A percentile compares a stretch with the other conserved stretches of the same genome.
Evolutionary conservation across 345 rosid species (phyloP).

Genomic region (Kandelia obovata): DNA sequence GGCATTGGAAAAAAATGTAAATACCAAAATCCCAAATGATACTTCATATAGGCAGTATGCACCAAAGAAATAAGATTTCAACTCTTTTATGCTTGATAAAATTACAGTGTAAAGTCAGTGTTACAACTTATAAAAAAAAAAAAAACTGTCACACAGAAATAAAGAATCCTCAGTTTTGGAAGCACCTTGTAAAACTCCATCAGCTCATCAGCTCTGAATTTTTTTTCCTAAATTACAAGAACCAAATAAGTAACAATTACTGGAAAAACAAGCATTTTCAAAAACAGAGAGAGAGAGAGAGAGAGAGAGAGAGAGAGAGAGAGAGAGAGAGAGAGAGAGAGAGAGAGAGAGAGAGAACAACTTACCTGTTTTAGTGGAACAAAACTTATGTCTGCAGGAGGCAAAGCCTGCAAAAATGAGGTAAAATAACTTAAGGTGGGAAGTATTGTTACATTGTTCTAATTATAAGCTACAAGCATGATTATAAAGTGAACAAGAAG

Average conservation of each 20-base stretch:
- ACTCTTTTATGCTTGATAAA: too few species aligned
- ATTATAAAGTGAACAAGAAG: not conserved
- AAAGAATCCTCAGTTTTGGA: not conserved
- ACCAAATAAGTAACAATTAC: conserved; percentile 18
- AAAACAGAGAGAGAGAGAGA: too few species aligned
- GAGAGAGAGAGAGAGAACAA: not conserved
- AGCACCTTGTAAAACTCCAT: conserved; percentile 75
- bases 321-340: too few species aligned
- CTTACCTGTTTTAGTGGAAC: conserved; percentile 76
- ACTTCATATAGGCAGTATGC: conserved; percentile 2
- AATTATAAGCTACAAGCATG: not conserved
- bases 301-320: not conserved
- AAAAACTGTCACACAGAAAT: not conserved
- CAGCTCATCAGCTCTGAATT: conserved; percentile 70
- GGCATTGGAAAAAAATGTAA: not conserved
- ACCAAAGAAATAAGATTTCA: too few species aligned
- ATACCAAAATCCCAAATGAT: too few species aligned
- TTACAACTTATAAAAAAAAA: conserved; percentile 16
- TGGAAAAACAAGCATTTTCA: not conserved
- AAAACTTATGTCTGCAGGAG: conserved; percentile 63
- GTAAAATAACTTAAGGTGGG: too few species aligned
- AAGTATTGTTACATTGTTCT: not conserved
- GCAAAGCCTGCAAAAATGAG: conserved; percentile 56
- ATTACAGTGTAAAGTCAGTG: too few species aligned
- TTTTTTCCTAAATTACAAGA: conserved; percentile 42